Base-by-base conservation (phyloP, 495 filamentous ascomycete genomes). In the Hypoxylon trugodes region DNA sequence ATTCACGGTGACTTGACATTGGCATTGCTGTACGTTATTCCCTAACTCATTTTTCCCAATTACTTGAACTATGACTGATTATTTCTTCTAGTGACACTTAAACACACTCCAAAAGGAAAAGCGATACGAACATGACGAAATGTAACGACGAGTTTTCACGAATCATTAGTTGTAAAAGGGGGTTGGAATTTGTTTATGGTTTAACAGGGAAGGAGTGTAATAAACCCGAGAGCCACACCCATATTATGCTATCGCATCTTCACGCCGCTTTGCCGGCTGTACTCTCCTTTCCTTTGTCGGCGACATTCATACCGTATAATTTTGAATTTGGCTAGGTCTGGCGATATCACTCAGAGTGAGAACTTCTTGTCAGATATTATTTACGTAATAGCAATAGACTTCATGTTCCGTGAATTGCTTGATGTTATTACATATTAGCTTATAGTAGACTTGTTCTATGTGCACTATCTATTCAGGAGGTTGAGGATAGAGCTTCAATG, bases 1-100 rank as follows among this genome's bases (percentile, higher is more conserved):
- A 91, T 96, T 70, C 87, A 93, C 67, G 90, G 91, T 68, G 91
- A 94, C 82, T 75, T 94, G 65, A 93, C 90, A 10, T 69, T 96
- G 58, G 88, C 87, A 36, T 80, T 96, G 64, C 76, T 96, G 90
- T 92, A 73, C 79, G 87, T 89, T 6, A 33, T 7, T 26, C 24
- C 26, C 12, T 6, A 15, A 15, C 15, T 18, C 16, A 8, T 22
- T 4, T 38, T 38, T 4, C 15, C 16, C 45, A 42, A n/a, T n/a
- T 35, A 19, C 38, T 5, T 25, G 9, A 16, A 1, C 6, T n/a
- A 26, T 13, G 1, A 16, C 53, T 58, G 41, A 58, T 32, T 25
- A 22, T 35, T 4, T 21, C n/a, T 24, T 40, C n/a, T 33, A 66
- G 63, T 7, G 63, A 66, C 19, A 66, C 63, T 15, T 66, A 58